Base-by-base conservation (phyloP, 345 rosid species). In the Hibiscus mutabilis region DNA sequence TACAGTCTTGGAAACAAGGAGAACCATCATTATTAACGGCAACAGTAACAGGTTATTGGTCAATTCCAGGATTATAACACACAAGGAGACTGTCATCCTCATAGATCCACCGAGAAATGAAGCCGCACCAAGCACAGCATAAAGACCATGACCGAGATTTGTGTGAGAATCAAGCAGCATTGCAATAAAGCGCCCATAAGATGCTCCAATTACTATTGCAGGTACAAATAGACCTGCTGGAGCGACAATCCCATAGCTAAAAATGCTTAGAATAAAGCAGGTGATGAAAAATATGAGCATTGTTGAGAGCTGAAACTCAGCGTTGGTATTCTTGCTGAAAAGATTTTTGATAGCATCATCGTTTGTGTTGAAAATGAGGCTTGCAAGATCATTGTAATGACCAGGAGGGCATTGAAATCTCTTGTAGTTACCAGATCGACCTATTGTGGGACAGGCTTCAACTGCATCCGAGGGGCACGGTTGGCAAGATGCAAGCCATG, bases 21-120 rank as follows among this genome's bases (percentile, higher is more conserved):
- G 99, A 77, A 92, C 96, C 75, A 95, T 49, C 99, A 95, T 92
- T 88, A 92, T 89, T 88, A 95, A 76, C 44, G 99, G 98, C 6
- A 95, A 83, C 35, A 95, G 73, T 70, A 92, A 79, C 9, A 95
- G 88, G 73, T 92, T 95, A 79, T 90, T 95, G 44, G 97, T 95
- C 73, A 92, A 74, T 82, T 95, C 98, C 74, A 92, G 82, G 69
- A 95, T 82, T 70, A 95, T 87, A 33, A 89, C 98, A 76, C 97
- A 92, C 21, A 91, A 78, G 49, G 97, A 95, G 60, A 92, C 94
- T 0, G 99, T 95, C 92, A 82, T 88, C 86, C 97, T 86, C 99
- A 92, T 95, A 27, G 99, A 83, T 76, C 99, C 98, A 4, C 96
- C 96, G n/a, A 90, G 93, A 76, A 95, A 82, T 21, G 99, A 88